Percentiles rank a stretch among this genome's conserved stretches.
These are phyloP conservation scores for Neostapfia colusana DNA, from an alignment of 176 grass and related monocot species.

Conservation along the genomic window DNA sequence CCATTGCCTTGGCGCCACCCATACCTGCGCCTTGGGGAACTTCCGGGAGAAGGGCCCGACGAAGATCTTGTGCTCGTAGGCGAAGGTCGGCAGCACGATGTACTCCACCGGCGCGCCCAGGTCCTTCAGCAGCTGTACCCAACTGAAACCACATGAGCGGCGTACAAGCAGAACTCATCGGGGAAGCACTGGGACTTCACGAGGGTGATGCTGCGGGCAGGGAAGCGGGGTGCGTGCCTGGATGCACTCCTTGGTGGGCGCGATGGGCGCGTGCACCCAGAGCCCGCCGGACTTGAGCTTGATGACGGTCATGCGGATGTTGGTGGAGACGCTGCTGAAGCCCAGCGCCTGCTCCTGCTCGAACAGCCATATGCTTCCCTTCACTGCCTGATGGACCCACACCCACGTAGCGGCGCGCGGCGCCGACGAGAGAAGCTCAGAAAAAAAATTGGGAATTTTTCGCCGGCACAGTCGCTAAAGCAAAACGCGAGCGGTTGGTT, in stretches of 20 bases:
- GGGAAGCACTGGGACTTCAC: too few relatives aligned
- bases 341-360: slow-evolving; percentile 99
- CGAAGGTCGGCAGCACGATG: slow-evolving; percentile 95
- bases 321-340: slow-evolving; percentile 98
- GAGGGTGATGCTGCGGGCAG: neutral
- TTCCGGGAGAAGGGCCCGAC: slow-evolving; percentile 91
- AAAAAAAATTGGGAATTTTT: neutral
- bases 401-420: neutral
- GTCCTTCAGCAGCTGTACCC: slow-evolving; percentile 73
- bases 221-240: slow-evolving; percentile 37
- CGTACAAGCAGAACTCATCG: neutral
- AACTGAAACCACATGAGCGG: neutral
- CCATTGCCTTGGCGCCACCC: slow-evolving; percentile 93
- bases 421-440: neutral
- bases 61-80: slow-evolving; percentile 99
- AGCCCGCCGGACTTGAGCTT: slow-evolving; percentile 88
- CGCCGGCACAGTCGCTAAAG: neutral
- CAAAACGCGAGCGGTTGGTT: neutral
- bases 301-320: slow-evolving; percentile 91
- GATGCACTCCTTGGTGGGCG: slow-evolving; percentile 97
- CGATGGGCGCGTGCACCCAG: slow-evolving; percentile 97
- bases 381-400: slow-evolving; percentile 55
- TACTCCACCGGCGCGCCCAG: slow-evolving; percentile 90
- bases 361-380: slow-evolving; percentile 82
- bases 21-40: slow-evolving; percentile 83